Evolutionary conservation across 2,329 filamentous ascomycete genomes (phyloP).

Genomic region (Fusarium musae): DNA sequence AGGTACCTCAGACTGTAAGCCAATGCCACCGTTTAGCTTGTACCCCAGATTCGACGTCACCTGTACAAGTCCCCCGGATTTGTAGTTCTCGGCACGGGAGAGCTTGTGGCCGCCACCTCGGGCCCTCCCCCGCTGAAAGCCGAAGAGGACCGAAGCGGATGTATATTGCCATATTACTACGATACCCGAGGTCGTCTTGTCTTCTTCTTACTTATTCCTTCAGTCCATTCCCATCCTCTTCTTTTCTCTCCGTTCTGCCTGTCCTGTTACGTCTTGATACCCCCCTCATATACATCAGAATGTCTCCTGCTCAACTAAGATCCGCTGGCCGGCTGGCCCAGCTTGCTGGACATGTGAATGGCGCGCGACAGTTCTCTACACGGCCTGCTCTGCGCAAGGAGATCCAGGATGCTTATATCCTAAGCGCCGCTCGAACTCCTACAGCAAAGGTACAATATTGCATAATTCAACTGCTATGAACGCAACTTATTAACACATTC

Average conservation of each 20-base stretch:
- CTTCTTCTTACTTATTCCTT: conserved; percentile 2
- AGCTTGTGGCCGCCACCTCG: conserved; percentile 39
- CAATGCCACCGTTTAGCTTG: neutral
- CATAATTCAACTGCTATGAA: neutral
- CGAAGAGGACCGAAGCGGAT: conserved; percentile 51
- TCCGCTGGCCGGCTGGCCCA: conserved; percentile 50
- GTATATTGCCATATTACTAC: conserved; percentile 2
- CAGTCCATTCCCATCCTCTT: neutral
- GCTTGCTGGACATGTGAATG: conserved; percentile 54
- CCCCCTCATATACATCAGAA: conserved; percentile 14
- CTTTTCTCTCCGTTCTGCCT: conserved; percentile 5
- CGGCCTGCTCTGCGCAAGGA: conserved; percentile 65
- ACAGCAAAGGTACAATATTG: conserved; percentile 77
- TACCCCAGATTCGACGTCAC: conserved; percentile 29
- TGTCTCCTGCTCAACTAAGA: conserved; percentile 47
- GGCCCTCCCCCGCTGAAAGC: conserved; percentile 50
- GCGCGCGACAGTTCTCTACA: conserved; percentile 60
- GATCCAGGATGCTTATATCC: conserved; percentile 91
- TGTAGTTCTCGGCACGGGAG: conserved; percentile 37
- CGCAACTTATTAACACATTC: neutral
- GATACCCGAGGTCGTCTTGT: conserved; percentile 39
- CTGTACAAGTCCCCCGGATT: conserved; percentile 29
- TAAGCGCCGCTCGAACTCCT: conserved; percentile 89
- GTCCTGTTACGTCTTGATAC: conserved; percentile 13
- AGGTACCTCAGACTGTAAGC: neutral